phyloP scores from a whole-genome alignment of 768 basidiomycete species.

The Trichaptum fuscoviolaceum region DNA sequence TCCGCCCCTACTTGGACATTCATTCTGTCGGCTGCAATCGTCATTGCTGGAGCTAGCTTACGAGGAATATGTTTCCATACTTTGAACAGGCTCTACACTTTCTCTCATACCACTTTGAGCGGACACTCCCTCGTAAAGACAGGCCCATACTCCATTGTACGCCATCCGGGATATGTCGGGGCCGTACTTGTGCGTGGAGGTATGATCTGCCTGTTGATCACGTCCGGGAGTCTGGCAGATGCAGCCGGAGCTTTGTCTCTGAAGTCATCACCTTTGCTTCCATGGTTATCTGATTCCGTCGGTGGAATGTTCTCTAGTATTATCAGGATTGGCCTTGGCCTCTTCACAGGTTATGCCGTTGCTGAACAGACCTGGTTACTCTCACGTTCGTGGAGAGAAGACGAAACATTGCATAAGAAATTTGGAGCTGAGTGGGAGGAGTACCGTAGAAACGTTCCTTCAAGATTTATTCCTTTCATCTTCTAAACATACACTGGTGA shows the following conservation, averaged over 20 bases:
- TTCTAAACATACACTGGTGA: slow-evolving; percentile 22
- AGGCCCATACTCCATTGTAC: slow-evolving; percentile 43
- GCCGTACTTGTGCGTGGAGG: slow-evolving; percentile 26
- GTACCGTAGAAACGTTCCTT: slow-evolving; percentile 42
- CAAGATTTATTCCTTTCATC: slow-evolving; percentile 43
- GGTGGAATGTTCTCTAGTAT: slow-evolving; percentile 36
- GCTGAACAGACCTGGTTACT: slow-evolving; percentile 28
- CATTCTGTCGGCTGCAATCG: slow-evolving; percentile 12
- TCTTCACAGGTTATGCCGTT: slow-evolving; percentile 25
- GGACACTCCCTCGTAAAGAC: slow-evolving; percentile 42
- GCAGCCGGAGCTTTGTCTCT: slow-evolving; percentile 14
- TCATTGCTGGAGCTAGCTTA: slow-evolving; percentile 37
- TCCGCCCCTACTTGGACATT: neutral
- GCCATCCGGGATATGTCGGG: slow-evolving; percentile 50
- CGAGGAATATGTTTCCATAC: slow-evolving; percentile 36
- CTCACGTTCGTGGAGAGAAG: slow-evolving; percentile 40
- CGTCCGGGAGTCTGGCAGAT: slow-evolving; percentile 17
- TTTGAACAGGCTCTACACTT: slow-evolving; percentile 45
- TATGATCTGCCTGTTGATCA: slow-evolving; percentile 15
- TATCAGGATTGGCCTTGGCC: slow-evolving; percentile 28
- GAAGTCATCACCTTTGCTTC: neutral
- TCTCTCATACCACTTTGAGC: slow-evolving; percentile 42
- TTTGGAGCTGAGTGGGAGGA: slow-evolving; percentile 39
- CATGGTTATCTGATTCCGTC: slow-evolving; percentile 35
- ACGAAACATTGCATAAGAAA: slow-evolving; percentile 32